Conservation (phyloP, 495 filamentous ascomycete genomes). For the Penicillium atrosanguineum region DNA sequence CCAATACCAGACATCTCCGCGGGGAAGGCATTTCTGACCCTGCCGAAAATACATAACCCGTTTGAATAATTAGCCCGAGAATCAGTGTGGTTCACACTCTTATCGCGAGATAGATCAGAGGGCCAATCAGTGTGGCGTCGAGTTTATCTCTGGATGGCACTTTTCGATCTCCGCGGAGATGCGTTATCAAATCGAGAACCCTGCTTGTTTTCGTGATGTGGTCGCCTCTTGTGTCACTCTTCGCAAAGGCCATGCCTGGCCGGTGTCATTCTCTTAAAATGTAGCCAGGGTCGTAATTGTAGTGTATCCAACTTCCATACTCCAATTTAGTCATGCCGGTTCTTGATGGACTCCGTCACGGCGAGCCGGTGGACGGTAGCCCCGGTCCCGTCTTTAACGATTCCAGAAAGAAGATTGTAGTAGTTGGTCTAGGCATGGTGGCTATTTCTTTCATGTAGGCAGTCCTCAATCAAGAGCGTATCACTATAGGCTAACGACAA, state of each 20-base stretch:
- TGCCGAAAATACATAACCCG: not conserved
- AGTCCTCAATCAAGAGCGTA: not conserved
- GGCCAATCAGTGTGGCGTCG: not conserved
- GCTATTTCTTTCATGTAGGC: slow-evolving; percentile 85
- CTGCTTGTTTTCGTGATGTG: not conserved
- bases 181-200: not conserved
- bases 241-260: not conserved
- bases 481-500: not conserved
- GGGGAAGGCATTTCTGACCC: not conserved
- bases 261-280: slow-evolving; percentile 14
- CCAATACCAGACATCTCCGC: not conserved
- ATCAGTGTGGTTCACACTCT: not conserved
- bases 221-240: not conserved
- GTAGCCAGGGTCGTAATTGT: slow-evolving; percentile 4
- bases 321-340: slow-evolving; percentile 29
- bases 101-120: not conserved
- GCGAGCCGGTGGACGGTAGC: slow-evolving; percentile 29
- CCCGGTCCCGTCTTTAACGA: slow-evolving; percentile 7
- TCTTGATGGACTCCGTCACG: slow-evolving; percentile 30
- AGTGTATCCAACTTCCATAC: not conserved
- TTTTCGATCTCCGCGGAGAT: slow-evolving; percentile 5
- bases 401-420: slow-evolving; percentile 67
- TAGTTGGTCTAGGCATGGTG: slow-evolving; percentile 95
- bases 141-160: not conserved
- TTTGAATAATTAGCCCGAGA: not conserved